A percentile compares a stretch with the other conserved stretches of the same genome.
These are phyloP conservation scores for Pseudogymnoascus sp. DNA, from an alignment of 2,329 filamentous ascomycete species.

Conservation along the genomic window DNA sequence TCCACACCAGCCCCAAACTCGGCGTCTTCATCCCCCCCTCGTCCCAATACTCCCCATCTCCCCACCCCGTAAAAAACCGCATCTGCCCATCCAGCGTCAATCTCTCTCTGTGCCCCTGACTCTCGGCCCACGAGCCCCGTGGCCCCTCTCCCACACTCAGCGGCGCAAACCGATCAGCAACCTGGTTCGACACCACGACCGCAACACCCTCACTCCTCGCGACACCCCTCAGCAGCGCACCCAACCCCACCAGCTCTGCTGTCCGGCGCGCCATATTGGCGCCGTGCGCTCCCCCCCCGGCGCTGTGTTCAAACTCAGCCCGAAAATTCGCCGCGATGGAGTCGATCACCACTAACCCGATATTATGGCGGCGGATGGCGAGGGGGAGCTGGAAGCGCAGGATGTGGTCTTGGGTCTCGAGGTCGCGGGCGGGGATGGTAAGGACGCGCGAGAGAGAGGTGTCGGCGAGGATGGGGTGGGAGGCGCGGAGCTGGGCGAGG, in stretches of 20 bases:
- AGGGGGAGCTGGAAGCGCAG: conserved; percentile 87
- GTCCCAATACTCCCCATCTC: conserved; percentile 50
- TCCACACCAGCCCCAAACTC: conserved; percentile 81
- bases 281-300: conserved; percentile 31
- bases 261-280: conserved; percentile 68
- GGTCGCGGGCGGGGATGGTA: conserved; percentile 43
- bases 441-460: conserved; percentile 27
- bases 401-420: conserved; percentile 94
- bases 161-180: conserved; percentile 71
- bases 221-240: conserved; percentile 65
- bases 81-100: conserved; percentile 80
- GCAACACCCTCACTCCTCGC: conserved; percentile 69
- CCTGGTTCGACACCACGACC: conserved; percentile 90
- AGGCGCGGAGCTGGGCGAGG: conserved; percentile 67
- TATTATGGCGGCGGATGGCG: conserved; percentile 62
- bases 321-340: conserved; percentile 94
- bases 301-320: conserved; percentile 67
- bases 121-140: conserved; percentile 29
- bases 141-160: conserved; percentile 17
- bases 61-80: conserved; percentile 93
- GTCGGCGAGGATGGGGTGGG: conserved; percentile 50
- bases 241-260: conserved; percentile 67
- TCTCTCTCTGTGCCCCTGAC: conserved; percentile 31
- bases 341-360: conserved; percentile 81
- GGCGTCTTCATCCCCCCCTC: conserved; percentile 64